Evolutionary conservation across 106 monocot species (phyloP), one percentile per base, ranked within the genome.

Genomic region (Allium cepa): DNA sequence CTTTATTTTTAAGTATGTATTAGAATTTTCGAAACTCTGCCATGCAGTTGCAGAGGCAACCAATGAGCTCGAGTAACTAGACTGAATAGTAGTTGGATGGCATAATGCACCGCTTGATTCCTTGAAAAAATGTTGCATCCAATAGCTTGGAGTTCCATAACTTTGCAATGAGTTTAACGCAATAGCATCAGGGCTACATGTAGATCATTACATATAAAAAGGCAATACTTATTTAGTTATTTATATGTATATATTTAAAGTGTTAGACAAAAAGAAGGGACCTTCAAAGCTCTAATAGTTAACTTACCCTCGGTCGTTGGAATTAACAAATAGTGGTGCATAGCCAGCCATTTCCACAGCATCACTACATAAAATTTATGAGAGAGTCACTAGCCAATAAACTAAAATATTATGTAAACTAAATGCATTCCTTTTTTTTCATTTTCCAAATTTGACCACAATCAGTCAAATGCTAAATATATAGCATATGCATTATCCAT

Each of bases 1-100:
- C 92, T 97, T 97, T 73, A 97, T 75, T 78, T 76, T 92, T 84
- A n/a, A n/a, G n/a, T n/a, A n/a, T n/a, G n/a, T n/a, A n/a, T n/a
- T n/a, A n/a, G n/a, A n/a, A n/a, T n/a, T 72, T 65, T 86, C 75
- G 26, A 72, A 10, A 69, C 68, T 79, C 60, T 73, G 71, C 92
- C 88, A 92, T 10, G 80, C 84, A 61, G 89, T 78, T 62, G 96
- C 92, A 66, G 96, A 97, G 45, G 96, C 86, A 57, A 89, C 61
- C 59, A 92, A 57, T 62, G 69, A 77, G 57, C 50, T 28, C 11
- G 80, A 72, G 11, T 62, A 70, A 56, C 69, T 76, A 15, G 83
- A 50, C 59, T 84, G 72, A 12, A 92, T 51, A 1, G 50, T 75
- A n/a, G 82, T 69, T 16, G 92, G 88, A 69, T 81, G 89, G 70